Evolutionary conservation across 768 basidiomycete genomes (phyloP).

Genomic region (Hortiboletus campestris): DNA sequence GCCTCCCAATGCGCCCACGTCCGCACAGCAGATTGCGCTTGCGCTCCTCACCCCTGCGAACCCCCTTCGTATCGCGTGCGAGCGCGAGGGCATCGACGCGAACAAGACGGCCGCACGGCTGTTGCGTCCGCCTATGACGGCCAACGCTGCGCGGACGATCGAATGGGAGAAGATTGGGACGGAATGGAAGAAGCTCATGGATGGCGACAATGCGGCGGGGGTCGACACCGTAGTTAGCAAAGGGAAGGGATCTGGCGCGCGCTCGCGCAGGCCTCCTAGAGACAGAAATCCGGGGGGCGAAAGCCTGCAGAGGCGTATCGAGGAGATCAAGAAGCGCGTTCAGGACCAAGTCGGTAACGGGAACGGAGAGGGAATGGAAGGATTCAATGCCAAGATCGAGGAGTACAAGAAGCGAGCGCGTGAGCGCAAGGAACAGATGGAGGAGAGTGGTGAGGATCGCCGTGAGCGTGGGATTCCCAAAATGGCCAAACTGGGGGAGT

Average conservation of each 20-base stretch:
- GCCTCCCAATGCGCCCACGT: slow-evolving; percentile 43
- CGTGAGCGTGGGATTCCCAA: background rate
- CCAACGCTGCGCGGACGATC: slow-evolving; percentile 10
- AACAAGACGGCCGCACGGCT: slow-evolving; percentile 13
- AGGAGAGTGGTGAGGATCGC: background rate
- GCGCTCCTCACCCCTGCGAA: slow-evolving; percentile 36
- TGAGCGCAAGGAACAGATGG: background rate
- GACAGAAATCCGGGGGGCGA: background rate
- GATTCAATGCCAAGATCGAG: slow-evolving; percentile 6
- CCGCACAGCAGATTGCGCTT: slow-evolving; percentile 41
- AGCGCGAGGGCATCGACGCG: slow-evolving; percentile 26
- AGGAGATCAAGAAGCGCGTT: slow-evolving; percentile 3
- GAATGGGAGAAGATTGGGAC: slow-evolving; percentile 21
- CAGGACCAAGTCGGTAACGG: background rate
- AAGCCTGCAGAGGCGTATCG: background rate
- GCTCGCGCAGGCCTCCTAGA: background rate
- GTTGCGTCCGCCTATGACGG: slow-evolving; percentile 7
- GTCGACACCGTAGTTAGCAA: background rate
- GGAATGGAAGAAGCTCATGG: slow-evolving; percentile 21
- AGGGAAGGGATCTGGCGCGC: background rate
- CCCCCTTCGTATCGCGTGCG: slow-evolving; percentile 25
- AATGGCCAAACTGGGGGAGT: slow-evolving; percentile 9
- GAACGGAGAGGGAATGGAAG: background rate
- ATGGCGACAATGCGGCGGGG: background rate
- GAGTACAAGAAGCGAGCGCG: slow-evolving; percentile 1